phyloP scores from a whole-genome alignment of 306 rosid species.

The Fagus crenata region DNA sequence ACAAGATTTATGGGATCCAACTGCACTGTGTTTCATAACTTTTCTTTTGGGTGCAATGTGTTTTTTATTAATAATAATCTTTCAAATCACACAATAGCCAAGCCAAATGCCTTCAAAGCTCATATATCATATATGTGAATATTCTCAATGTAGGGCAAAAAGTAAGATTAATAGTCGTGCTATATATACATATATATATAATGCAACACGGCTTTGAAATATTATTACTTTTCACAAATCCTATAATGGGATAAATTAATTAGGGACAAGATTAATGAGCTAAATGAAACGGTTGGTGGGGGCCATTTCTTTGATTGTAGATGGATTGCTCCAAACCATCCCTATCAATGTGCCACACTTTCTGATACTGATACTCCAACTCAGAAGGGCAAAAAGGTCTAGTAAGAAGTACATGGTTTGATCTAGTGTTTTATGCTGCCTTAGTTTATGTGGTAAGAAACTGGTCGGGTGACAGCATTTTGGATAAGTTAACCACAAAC shows the following conservation, averaged over 20 bases:
- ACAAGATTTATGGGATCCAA: not conserved
- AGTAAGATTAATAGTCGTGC: not conserved
- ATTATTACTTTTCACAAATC: slow-evolving; percentile 18
- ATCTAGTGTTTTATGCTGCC: too few relatives aligned
- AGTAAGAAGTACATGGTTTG: not conserved
- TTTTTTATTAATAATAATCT: slow-evolving; percentile 10
- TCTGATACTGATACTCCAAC: slow-evolving; percentile 27
- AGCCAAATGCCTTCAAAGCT: slow-evolving; percentile 35
- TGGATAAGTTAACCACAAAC: too few relatives aligned
- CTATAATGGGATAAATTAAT: not conserved
- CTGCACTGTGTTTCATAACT: not conserved
- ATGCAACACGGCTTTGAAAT: slow-evolving; percentile 31
- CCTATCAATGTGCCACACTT: slow-evolving; percentile 24
- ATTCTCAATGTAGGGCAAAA: slow-evolving; percentile 40
- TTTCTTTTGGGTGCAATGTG: not conserved
- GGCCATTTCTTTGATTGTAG: slow-evolving; percentile 34
- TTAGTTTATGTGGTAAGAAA: not conserved
- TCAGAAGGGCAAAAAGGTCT: slow-evolving; percentile 37
- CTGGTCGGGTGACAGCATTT: not conserved
- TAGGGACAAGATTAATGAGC: slow-evolving; percentile 31
- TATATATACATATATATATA: not conserved
- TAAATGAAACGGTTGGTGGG: slow-evolving; percentile 29
- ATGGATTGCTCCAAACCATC: slow-evolving; percentile 39
- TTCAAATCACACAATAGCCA: slow-evolving; percentile 24
- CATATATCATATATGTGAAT: slow-evolving; percentile 32